Evolutionary conservation across 805 yeast genomes (phyloP), one percentile per base, ranked within the genome.

Genomic region (Ogataea parapolymorpha): DNA sequence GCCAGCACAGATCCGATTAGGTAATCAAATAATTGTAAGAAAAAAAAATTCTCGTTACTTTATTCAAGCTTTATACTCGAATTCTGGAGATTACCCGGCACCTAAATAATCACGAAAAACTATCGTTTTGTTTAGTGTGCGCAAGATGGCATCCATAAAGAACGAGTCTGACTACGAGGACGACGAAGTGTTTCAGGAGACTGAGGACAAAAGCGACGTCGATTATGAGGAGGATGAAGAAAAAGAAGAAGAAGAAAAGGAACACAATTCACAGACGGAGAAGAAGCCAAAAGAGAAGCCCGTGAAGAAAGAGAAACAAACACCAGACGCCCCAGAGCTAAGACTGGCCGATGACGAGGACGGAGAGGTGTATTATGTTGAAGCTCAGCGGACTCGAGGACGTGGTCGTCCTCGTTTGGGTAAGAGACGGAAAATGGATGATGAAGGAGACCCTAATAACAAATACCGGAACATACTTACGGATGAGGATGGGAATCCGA

Each of bases 401-500:
- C 44, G 68, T 42, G 56, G 69, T 32, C 31, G 69, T 45, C 58
- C 45, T 46, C 42, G 57, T 26, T 46, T 41, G 56, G 57, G 47
- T 56, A 46, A 37, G 42, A 54, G 48, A 36, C 44, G 42, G 41
- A 51, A 46, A 57, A 51, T 56, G 32, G 70, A 52, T 22, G 59
- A 46, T 5, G 57, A 48, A 23, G 56, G 36, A 2, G 54, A 44
- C 26, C 42, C 49, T 55, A 62, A 28, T 65, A 75, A 23, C 65
- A 67, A 14, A 58, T 60, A 33, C 13, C 49, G 51, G 32, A 47
- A 42, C 22, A 46, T 42, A n/a, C 50, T 44, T 24, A 44, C 46
- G 27, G 89, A 85, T 55, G 85, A 77, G 32, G 75, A 79, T 20
- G 95, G 95, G 2, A 75, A 79, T 42, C 81, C 83, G 12, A 66